Evolutionary conservation across 129 eudicot species (phyloP).

Genomic region (Scalesia atractyloides): DNA sequence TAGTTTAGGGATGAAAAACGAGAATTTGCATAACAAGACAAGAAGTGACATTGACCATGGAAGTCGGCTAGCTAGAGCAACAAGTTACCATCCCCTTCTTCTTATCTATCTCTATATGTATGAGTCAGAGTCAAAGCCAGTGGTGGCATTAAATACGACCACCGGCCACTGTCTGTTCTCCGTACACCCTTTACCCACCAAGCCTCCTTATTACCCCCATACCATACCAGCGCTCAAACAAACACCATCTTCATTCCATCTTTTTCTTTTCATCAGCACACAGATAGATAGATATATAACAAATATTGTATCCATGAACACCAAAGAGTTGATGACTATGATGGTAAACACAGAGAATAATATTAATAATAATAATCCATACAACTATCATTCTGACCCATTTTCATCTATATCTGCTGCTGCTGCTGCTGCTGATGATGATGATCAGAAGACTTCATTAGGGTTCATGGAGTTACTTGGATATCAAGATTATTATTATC

Average conservation of each 20-base stretch:
- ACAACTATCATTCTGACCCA: background rate
- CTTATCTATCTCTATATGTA: background rate
- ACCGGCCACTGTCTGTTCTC: constrained; percentile 1
- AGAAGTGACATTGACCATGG: constrained; percentile 6
- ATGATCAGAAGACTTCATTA: constrained; percentile 2
- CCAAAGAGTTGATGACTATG: background rate
- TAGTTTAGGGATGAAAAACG: background rate
- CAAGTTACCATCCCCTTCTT: constrained; percentile 29
- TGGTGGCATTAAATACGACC: constrained; percentile 5
- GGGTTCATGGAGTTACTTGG: constrained; percentile 15
- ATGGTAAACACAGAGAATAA: background rate
- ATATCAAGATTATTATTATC: background rate
- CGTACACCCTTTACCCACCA: background rate
- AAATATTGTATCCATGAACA: background rate
- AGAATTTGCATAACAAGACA: background rate
- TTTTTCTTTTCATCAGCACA: background rate
- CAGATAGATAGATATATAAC: background rate
- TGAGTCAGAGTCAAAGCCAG: constrained; percentile 20
- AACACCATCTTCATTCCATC: no score
- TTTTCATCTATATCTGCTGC: background rate
- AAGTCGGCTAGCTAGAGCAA: constrained; percentile 23
- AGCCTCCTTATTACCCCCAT: background rate
- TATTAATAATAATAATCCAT: background rate
- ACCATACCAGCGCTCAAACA: background rate
- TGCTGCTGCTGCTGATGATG: background rate